Conservation (phyloP, 1,139 yeast genomes). For the Yamadazyma jaroonii region DNA sequence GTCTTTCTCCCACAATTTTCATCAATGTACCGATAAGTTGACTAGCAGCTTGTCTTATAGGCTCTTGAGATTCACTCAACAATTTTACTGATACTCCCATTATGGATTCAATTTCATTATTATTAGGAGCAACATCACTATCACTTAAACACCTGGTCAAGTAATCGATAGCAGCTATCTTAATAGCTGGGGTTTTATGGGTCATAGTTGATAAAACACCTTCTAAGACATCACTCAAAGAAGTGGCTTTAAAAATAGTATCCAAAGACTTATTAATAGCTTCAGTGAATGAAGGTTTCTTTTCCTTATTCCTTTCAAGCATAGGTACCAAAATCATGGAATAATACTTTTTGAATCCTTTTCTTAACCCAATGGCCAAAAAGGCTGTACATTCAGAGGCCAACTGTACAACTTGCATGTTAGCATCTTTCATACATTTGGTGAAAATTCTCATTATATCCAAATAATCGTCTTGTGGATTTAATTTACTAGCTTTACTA, state of each 20-base stretch:
- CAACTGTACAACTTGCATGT: conserved; percentile 78
- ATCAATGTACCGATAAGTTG: conserved; percentile 79
- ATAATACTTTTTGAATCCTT: conserved; percentile 54
- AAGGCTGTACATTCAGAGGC: conserved; percentile 70
- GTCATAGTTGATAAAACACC: conserved; percentile 58
- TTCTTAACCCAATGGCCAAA: conserved; percentile 66
- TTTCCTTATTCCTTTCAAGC: conserved; percentile 84
- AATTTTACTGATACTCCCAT: conserved; percentile 58
- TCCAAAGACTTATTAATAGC: conserved; percentile 67
- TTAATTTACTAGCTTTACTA: conserved; percentile 45
- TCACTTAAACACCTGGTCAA: conserved; percentile 62
- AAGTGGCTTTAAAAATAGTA: conserved; percentile 52
- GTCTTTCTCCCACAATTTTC: conserved; percentile 78
- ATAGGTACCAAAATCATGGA: conserved; percentile 56
- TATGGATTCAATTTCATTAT: conserved; percentile 54
- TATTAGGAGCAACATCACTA: conserved; percentile 48
- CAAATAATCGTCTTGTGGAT: conserved; percentile 51
- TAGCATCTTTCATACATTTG: conserved; percentile 85
- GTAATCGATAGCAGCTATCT: conserved; percentile 64
- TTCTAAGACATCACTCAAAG: conserved; percentile 59
- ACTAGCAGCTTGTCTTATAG: conserved; percentile 76
- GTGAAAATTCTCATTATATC: conserved; percentile 59
- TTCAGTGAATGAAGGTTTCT: conserved; percentile 73
- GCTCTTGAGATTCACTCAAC: conserved; percentile 79
- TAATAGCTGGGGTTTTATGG: conserved; percentile 83